Conservation (phyloP, 2,329 filamentous ascomycete genomes). For the Aureobasidium lini region DNA sequence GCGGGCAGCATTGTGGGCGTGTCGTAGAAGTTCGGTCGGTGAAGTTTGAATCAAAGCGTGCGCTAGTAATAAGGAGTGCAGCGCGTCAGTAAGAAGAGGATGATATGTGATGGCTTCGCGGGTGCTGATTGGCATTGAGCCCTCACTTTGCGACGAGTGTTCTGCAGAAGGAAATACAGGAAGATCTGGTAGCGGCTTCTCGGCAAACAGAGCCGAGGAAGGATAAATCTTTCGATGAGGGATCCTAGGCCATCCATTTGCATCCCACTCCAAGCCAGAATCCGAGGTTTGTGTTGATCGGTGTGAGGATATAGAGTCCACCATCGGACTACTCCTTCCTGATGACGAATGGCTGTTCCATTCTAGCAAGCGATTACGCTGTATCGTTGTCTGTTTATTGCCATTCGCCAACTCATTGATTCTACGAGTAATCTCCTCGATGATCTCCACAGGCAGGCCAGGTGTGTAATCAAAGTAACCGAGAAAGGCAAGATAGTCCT, state of each 20-base stretch:
- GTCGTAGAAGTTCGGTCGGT: conserved; percentile 66
- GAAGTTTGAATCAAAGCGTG: conserved; percentile 77
- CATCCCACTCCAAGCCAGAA: conserved; percentile 23
- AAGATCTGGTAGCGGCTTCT: conserved; percentile 58
- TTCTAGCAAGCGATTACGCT: conserved; percentile 25
- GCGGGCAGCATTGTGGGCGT: conserved; percentile 74
- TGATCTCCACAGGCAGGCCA: conserved; percentile 53
- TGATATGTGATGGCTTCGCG: conserved; percentile 71
- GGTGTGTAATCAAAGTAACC: conserved; percentile 73
- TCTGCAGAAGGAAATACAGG: conserved; percentile 55
- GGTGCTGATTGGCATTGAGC: conserved; percentile 32
- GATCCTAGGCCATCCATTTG: conserved; percentile 38
- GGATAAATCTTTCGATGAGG: conserved; percentile 46
- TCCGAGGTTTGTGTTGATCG: conserved; percentile 20
- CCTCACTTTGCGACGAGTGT: conserved; percentile 19
- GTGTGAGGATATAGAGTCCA: conserved; percentile 40
- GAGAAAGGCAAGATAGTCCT: conserved; percentile 67
- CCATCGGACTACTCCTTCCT: conserved; percentile 16
- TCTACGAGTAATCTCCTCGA: conserved; percentile 50
- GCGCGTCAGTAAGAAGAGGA: conserved; percentile 67
- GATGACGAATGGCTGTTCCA: conserved; percentile 16
- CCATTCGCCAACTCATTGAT: conserved; percentile 50
- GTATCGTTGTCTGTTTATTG: conserved; percentile 24
- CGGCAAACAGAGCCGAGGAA: conserved; percentile 61
- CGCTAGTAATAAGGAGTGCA: conserved; percentile 70